Evolutionary conservation across 2,329 filamentous ascomycete genomes (phyloP), one percentile per base, ranked within the genome.

Genomic region (Fusarium musae): DNA sequence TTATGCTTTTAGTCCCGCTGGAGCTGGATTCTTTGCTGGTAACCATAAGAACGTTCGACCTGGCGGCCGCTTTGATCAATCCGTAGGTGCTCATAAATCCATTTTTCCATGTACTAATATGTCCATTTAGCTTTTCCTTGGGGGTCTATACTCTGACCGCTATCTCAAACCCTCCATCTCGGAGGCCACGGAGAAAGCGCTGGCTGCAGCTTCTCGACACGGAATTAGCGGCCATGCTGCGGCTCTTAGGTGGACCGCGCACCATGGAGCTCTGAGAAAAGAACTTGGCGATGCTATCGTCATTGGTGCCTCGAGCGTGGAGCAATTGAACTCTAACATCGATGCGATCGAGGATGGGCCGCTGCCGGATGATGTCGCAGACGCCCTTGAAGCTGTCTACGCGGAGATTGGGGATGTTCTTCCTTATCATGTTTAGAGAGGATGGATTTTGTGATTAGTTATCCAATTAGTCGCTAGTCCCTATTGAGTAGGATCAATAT

Each of bases 1-100:
- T 19, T 59, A 59, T 50, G 56, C 56, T 21, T 59, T 19, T 4
- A 59, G 56, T 30, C 56, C 56, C 2, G 56, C 56, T 21, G 56
- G 54, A 26, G 56, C 42, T 16, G 56, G 56, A 15, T 59, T 59
- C 34, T 59, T 57, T 36, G 54, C 54, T 17, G 39, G 54, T 1
- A 57, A 57, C 28, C 54, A 57, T 19, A 57, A 57, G 39, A 57
- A 57, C 9, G n/a, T 57, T 6, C n/a, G 15, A 5, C 28, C 39
- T 7, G 54, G 54, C 10, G 54, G 54, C 11, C 54, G 54, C 11
- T 57, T 46, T 36, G 54, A 57, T 26, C 39, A 36, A 26, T 57
- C 54, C 2, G 53, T 46, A 34, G 1, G 53, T 26, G 6, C 9
- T 34, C 3, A 23, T 2, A 6, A 5, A 34, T 23, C 6, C 2